Evolutionary conservation across 2,329 filamentous ascomycete species (phyloP).

Genomic region (Penicillium fuscoglaucum): DNA sequence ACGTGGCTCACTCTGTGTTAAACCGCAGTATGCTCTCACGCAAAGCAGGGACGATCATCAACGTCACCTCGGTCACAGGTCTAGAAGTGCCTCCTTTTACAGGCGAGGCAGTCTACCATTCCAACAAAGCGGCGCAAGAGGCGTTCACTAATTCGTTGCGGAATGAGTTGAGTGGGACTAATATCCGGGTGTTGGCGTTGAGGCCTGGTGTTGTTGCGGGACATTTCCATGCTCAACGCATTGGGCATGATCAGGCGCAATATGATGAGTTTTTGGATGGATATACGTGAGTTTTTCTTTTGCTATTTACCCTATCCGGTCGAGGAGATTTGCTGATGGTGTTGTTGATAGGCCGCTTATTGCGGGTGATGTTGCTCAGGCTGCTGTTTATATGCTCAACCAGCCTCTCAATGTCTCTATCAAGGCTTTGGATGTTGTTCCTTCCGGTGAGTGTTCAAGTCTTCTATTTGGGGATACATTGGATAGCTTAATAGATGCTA

Average conservation of each 20-base stretch:
- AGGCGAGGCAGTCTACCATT: constrained; percentile 47
- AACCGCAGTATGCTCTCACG: constrained; percentile 46
- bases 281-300: constrained; percentile 32
- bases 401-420: constrained; percentile 44
- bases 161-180: constrained; percentile 49
- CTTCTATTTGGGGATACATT: not conserved
- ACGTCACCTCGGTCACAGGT: constrained; percentile 50
- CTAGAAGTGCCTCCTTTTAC: constrained; percentile 52
- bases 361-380: constrained; percentile 47
- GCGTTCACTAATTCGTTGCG: constrained; percentile 53
- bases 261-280: constrained; percentile 50
- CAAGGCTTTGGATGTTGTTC: constrained; percentile 52
- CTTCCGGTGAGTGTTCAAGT: constrained; percentile 32
- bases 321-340: not conserved
- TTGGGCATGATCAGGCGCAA: constrained; percentile 46
- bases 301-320: not conserved
- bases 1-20: too few species aligned
- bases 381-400: constrained; percentile 47
- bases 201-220: constrained; percentile 52
- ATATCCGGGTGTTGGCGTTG: constrained; percentile 50
- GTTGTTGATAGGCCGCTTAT: constrained; percentile 36
- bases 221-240: constrained; percentile 50
- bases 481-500: not conserved
- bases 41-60: constrained; percentile 49
- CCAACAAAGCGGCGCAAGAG: constrained; percentile 39